Conservation (phyloP, 768 basidiomycete genomes). For the Pholiota conissans region DNA sequence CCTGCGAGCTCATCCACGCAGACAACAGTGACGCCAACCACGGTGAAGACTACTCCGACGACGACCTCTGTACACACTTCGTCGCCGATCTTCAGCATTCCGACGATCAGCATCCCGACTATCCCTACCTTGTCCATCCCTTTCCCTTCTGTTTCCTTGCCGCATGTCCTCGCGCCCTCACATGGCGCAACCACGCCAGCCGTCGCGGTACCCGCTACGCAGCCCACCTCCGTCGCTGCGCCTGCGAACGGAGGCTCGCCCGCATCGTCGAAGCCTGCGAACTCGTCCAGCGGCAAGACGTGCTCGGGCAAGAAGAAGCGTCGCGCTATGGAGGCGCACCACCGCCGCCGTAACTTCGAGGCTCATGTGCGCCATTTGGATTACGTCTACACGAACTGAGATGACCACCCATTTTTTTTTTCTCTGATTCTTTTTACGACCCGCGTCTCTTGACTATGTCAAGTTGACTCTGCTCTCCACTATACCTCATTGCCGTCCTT, state of each 20-base stretch:
- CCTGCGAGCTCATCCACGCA: not conserved
- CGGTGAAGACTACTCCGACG: not conserved
- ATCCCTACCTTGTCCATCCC: slow-evolving; percentile 13
- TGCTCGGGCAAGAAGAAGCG: slow-evolving; percentile 7
- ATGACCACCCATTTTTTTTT: slow-evolving; percentile 6
- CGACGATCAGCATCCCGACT: slow-evolving; percentile 13
- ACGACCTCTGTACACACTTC: not conserved
- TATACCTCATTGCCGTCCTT: not conserved
- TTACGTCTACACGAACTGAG: slow-evolving; percentile 9
- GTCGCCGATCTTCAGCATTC: slow-evolving; percentile 10
- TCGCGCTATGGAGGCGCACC: slow-evolving; percentile 10
- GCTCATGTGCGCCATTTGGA: slow-evolving; percentile 7
- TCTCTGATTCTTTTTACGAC: no score
- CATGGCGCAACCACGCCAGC: slow-evolving; percentile 4
- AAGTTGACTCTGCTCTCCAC: no score
- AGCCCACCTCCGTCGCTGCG: not conserved
- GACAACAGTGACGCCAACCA: not conserved
- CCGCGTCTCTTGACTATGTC: not conserved
- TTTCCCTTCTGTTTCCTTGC: slow-evolving; percentile 3
- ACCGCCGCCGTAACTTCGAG: slow-evolving; percentile 9
- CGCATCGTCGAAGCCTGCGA: not conserved
- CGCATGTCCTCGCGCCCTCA: slow-evolving; percentile 5
- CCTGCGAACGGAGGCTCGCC: slow-evolving; percentile 4
- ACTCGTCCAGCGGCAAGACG: slow-evolving; percentile 3
- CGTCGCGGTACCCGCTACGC: not conserved